These are phyloP conservation scores for Venturia effusa DNA, from an alignment of 2,329 filamentous ascomycete species.

Conservation along the genomic window DNA sequence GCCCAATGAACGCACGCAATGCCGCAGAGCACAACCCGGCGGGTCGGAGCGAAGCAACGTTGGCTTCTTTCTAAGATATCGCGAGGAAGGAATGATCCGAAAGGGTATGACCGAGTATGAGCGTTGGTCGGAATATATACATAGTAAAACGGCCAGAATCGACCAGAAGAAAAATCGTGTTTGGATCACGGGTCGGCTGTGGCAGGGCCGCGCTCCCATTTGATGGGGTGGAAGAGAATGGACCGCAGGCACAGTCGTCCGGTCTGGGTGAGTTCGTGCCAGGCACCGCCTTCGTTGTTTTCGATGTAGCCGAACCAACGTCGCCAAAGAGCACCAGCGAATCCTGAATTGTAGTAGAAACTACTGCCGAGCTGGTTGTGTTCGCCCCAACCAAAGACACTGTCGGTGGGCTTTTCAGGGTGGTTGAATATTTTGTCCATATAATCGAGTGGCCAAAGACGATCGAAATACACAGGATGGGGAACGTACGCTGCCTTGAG, in stretches of 20 bases:
- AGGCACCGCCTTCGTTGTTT: conserved; percentile 28
- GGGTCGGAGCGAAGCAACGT: neutral
- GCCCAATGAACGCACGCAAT: conserved; percentile 1
- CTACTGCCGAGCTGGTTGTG: conserved; percentile 40
- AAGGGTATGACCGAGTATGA: neutral
- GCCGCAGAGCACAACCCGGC: neutral
- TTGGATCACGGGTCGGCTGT: neutral
- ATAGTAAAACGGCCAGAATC: neutral
- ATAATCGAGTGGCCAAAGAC: conserved; percentile 49
- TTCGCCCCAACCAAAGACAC: conserved; percentile 40
- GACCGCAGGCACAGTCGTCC: conserved; percentile 37
- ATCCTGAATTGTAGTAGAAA: conserved; percentile 41
- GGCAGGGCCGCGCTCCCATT: conserved; percentile 26
- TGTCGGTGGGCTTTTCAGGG: conserved; percentile 33
- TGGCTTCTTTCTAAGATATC: conserved; percentile 8
- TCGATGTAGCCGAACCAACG: conserved; percentile 38
- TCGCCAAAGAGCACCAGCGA: conserved; percentile 37
- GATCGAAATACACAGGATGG: conserved; percentile 70
- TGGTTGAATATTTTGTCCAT: conserved; percentile 39
- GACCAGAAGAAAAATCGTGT: neutral
- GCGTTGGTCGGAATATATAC: neutral
- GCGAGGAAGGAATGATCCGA: neutral
- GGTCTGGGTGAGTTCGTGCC: conserved; percentile 25
- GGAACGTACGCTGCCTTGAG: conserved; percentile 69
- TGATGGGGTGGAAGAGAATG: conserved; percentile 38